phyloP scores from a whole-genome alignment of 345 rosid species.

The Zanthoxylum bungeanum region DNA sequence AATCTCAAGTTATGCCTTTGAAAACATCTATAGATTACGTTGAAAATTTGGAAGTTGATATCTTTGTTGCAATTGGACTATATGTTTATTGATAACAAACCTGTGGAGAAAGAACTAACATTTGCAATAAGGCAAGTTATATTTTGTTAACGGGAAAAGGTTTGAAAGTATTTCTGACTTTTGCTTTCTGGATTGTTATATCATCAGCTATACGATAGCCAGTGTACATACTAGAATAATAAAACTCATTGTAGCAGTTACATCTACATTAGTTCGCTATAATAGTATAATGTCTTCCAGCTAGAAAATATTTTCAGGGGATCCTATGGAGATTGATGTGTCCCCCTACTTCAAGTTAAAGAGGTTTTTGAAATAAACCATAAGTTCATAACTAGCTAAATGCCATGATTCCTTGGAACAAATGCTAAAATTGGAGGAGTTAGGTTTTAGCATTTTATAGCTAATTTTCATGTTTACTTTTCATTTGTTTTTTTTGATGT shows the following conservation, averaged over 20 bases:
- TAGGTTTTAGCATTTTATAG: neutral
- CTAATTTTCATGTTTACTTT: neutral
- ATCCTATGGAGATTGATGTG: neutral
- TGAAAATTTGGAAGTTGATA: neutral
- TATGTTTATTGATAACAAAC: neutral
- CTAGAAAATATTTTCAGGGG: neutral
- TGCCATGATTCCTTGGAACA: neutral
- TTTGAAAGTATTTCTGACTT: neutral
- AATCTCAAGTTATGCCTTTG: neutral
- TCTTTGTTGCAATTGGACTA: neutral
- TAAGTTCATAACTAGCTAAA: neutral
- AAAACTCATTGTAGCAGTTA: neutral
- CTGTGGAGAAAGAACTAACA: neutral
- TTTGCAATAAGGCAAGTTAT: neutral
- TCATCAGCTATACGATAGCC: neutral
- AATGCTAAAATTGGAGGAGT: neutral
- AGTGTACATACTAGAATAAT: neutral
- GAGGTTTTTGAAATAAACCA: neutral
- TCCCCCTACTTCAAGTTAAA: neutral
- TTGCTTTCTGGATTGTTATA: neutral
- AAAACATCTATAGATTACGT: neutral
- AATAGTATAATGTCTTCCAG: neutral
- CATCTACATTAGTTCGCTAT: neutral
- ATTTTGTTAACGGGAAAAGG: neutral
- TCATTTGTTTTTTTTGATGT: neutral